phyloP scores from a whole-genome alignment of 257 asterid genomes.

The Linaria vulgaris region DNA sequence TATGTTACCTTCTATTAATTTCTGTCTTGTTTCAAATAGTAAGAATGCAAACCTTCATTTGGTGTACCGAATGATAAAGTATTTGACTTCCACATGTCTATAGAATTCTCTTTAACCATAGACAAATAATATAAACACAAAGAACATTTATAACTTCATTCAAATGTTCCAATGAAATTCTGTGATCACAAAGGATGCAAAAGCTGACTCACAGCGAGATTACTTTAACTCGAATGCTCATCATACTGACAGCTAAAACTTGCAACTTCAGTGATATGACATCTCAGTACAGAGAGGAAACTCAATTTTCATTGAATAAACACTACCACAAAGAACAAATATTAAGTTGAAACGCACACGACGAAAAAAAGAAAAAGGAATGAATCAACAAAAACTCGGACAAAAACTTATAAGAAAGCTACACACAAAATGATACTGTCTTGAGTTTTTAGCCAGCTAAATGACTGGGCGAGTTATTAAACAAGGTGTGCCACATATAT shows the following conservation, averaged over 20 bases:
- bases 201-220: no score
- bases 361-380: not conserved
- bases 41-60: no score
- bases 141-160: no score
- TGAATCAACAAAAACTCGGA: not conserved
- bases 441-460: conserved; percentile 53
- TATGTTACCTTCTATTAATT: no score
- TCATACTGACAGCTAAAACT: not conserved
- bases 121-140: no score
- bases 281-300: conserved; percentile 1
- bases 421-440: not conserved
- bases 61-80: no score
- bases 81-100: no score
- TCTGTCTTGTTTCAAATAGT: no score
- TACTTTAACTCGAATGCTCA: no score
- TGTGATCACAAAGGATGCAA: no score
- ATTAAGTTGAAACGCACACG: not conserved
- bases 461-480: conserved; percentile 90
- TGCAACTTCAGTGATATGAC: not conserved
- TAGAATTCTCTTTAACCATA: no score
- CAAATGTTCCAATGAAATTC: no score
- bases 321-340: conserved; percentile 1
- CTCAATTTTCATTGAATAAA: not conserved
- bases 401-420: not conserved
- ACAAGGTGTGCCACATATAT: conserved; percentile 96